Evolutionary conservation across 805 yeast genomes (phyloP), one percentile per base, ranked within the genome.

Genomic region (Yueomyces sinensis): DNA sequence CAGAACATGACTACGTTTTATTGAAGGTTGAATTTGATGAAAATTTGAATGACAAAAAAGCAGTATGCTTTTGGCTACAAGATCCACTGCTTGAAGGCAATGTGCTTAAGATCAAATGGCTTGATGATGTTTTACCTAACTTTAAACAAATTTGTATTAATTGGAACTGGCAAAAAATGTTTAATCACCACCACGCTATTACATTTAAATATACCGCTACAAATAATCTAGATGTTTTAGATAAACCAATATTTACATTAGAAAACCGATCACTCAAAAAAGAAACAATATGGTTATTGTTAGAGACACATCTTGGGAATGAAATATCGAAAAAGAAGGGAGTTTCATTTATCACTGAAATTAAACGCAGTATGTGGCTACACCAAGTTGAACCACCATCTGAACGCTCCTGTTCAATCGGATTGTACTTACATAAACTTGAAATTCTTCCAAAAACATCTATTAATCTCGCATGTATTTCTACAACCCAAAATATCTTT

Each of bases 1-100:
- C 76, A 3, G 61, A 68, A 27, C 95, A 84, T 54, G 95, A 84
- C 52, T 84, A 82, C 49, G 24, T 20, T 20, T 20, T 20, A 11
- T 65, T 81, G 0, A 58, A 83, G 0, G 37, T 65, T 2, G 68
- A 58, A n/a, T 35, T 74, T 23, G 38, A 45, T 18, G 41, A 42
- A 9, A 41, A 34, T 1, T 30, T 11, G 11, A 20, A 20, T 7
- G 11, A 1, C 11, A 20, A 7, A 11, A 20, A 11, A 20, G 24
- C 33, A 4, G 36, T 40, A 13, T 27, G 41, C 3, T 37, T 68
- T 2, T 40, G 45, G 0, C 36, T 72, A 4, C 61, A 59, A 33
- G 74, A 74, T 43, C 78, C 80, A 0, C 39, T 50, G 16, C 39
- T 45, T 32, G 23, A 37, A 5, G 13, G 14, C 7, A 11, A 9